Percentiles rank a stretch among this genome's conserved stretches.
Evolutionary conservation across 768 basidiomycete species (phyloP).

Genomic region (Hericium coralloides): DNA sequence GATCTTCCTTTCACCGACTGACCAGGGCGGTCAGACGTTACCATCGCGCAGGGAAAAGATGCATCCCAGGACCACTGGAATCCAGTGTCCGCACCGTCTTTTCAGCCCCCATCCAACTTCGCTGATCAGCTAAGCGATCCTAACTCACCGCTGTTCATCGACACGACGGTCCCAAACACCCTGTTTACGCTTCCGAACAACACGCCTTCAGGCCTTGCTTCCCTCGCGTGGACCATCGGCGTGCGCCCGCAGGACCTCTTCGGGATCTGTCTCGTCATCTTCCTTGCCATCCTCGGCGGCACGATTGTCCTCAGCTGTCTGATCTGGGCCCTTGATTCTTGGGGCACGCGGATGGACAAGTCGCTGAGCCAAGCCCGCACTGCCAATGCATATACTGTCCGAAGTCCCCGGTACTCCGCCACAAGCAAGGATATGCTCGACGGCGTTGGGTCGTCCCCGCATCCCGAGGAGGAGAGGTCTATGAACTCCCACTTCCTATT

Average conservation of each 20-base stretch:
- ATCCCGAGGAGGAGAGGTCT: constrained; percentile 44
- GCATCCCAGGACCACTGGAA: constrained; percentile 51
- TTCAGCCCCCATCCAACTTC: constrained; percentile 62
- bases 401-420: constrained; percentile 33
- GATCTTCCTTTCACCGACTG: too few relatives aligned
- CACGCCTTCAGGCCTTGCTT: constrained; percentile 60
- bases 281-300: constrained; percentile 68
- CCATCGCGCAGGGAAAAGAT: constrained; percentile 42
- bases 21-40: constrained; percentile 47
- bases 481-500: constrained; percentile 34
- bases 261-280: constrained; percentile 71
- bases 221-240: constrained; percentile 81
- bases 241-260: constrained; percentile 78
- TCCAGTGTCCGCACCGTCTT: constrained; percentile 48
- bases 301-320: constrained; percentile 62
- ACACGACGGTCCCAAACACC: constrained; percentile 56
- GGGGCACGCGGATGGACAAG: constrained; percentile 30
- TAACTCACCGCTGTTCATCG: constrained; percentile 69
- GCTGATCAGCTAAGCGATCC: constrained; percentile 62
- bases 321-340: constrained; percentile 64
- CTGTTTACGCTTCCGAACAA: constrained; percentile 63
- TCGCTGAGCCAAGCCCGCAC: constrained; percentile 14
- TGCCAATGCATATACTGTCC: constrained; percentile 23
- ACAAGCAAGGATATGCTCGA: constrained; percentile 47
- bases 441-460: constrained; percentile 14